A percentile compares a stretch with the other conserved stretches of the same genome.
These are phyloP conservation scores for Stemphylium vesicarium DNA, from an alignment of 2,329 filamentous ascomycete species.

Conservation along the genomic window DNA sequence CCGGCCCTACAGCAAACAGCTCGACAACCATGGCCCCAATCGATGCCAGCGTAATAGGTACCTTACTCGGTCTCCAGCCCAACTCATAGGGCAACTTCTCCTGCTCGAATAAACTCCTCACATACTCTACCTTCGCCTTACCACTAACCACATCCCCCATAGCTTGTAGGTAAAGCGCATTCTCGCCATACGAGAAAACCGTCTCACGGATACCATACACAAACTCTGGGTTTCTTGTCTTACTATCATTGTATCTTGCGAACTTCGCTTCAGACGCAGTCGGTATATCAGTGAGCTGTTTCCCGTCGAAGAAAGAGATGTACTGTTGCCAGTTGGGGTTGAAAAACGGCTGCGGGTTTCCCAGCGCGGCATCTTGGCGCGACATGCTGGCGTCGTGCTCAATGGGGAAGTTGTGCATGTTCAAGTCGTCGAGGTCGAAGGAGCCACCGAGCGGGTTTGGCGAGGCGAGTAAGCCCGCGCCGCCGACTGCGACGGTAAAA, in stretches of 20 bases:
- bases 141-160: constrained; percentile 17
- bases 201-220: constrained; percentile 17
- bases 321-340: constrained; percentile 21
- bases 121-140: constrained; percentile 16
- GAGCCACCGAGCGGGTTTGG: constrained; percentile 21
- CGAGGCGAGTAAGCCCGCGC: constrained; percentile 18
- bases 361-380: constrained; percentile 23
- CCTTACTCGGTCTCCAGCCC: constrained; percentile 23
- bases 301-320: constrained; percentile 19
- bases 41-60: constrained; percentile 19
- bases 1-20: constrained; percentile 7
- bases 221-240: constrained; percentile 18
- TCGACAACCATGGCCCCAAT: constrained; percentile 21
- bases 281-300: constrained; percentile 13
- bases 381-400: constrained; percentile 30
- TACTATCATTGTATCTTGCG: constrained; percentile 14
- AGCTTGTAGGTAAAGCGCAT: constrained; percentile 17
- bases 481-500: constrained; percentile 22
- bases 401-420: constrained; percentile 28
- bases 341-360: constrained; percentile 14
- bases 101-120: constrained; percentile 20
- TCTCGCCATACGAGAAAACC: constrained; percentile 24
- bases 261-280: constrained; percentile 20
- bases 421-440: constrained; percentile 25
- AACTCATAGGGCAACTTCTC: constrained; percentile 22